Base-by-base conservation (phyloP, 352 stramenopile genomes). In the Globisporangium parvum region DNA sequence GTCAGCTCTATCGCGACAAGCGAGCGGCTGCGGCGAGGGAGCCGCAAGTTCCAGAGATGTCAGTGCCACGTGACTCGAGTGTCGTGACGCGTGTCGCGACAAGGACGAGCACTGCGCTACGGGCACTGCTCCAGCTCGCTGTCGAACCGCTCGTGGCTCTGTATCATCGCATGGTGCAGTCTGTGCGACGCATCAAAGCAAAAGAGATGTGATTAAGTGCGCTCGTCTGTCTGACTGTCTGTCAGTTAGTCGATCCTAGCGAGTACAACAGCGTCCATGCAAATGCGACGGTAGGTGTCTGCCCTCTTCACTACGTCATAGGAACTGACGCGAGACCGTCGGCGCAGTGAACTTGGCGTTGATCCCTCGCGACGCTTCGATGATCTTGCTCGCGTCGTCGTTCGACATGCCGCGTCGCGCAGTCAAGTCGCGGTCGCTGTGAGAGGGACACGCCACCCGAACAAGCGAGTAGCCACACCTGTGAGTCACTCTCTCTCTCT, bases 271-370 rank as follows among this genome's bases (percentile, higher is more conserved):
- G 31, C 31, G 31, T 37, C 31, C 4, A 37, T 9, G 11, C 31
- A 6, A 37, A 3, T 37, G 31, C n/a, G n/a, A n/a, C n/a, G n/a
- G n/a, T n/a, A n/a, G n/a, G n/a, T 37, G 31, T 1, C 4, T 37
- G 6, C 11, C 9, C 31, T 37, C 31, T 6, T 37, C 31, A 12
- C 31, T 35, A 1, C 1, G 20, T 37, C 80, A 94, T 52, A 94
- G 69, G 66, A 95, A 95, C 65, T 91, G 80, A 37, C 85, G 70
- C 41, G 85, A 80, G 46, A 95, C 81, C 24, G 78, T 92, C 6
- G 85, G 85, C 11, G 80, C 77, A 17, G 85, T 90, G 54, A 95
- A 95, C 71, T 91, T 91, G 55, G 80, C 88, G 59, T 88, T 87
- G 51, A 95, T 90, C 49, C 88, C 65, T 52, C 85, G 82, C 10